These are phyloP conservation scores for Pilasporangium apinafurcum DNA, from an alignment of 352 stramenopile species.

Conservation along the genomic window DNA sequence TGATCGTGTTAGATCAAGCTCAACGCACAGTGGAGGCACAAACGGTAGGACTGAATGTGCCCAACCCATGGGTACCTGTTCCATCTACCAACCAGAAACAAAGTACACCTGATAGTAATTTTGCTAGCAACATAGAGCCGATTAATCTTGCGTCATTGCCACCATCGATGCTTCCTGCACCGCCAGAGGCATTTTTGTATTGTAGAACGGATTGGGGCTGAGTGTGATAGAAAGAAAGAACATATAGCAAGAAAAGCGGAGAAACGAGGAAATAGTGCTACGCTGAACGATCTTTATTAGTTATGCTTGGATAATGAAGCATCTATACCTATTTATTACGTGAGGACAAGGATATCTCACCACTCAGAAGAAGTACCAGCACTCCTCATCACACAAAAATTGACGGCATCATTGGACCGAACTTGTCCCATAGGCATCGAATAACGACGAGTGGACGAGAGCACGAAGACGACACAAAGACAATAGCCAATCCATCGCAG, in stretches of 20 bases:
- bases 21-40: slow-evolving; percentile 7
- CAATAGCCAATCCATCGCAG: not conserved
- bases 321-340: slow-evolving; percentile 29
- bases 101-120: not conserved
- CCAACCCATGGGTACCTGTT: not conserved
- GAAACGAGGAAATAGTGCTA: not conserved
- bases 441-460: no score
- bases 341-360: no score
- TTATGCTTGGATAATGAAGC: slow-evolving; percentile 14
- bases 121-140: not conserved
- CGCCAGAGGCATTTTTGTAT: slow-evolving; percentile 37
- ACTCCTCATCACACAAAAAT: no score
- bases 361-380: no score
- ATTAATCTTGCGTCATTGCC: slow-evolving; percentile 15
- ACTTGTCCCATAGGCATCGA: no score
- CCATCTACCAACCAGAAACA: not conserved
- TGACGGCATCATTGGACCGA: no score
- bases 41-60: not conserved
- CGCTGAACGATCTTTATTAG: slow-evolving; percentile 12
- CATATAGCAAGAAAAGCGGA: not conserved
- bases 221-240: not conserved
- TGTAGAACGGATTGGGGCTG: slow-evolving; percentile 53
- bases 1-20: slow-evolving; percentile 27
- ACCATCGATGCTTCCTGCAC: slow-evolving; percentile 69
- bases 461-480: not conserved